Base-by-base conservation (phyloP, 768 basidiomycete species). In the Psilocybe subaeruginosa region DNA sequence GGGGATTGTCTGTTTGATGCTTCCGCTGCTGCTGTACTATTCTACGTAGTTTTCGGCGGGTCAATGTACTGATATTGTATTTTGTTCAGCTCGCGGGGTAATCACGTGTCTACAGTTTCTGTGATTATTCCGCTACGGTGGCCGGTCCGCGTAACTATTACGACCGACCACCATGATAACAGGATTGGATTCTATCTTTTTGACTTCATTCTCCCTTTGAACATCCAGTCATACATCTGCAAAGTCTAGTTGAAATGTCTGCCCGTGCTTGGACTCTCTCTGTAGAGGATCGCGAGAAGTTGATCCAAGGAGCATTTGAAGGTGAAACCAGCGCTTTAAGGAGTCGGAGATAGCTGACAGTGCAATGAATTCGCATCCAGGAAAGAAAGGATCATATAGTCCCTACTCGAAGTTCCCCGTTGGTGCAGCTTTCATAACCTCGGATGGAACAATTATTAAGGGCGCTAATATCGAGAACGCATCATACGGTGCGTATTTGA, bases 401-500 rank as follows among this genome's bases (percentile, higher is more conserved):
- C 93, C 87, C 0, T 99, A 97, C 76, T 95, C 94, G 30, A 89
- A 93, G 31, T 97, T 99, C 71, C 87, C 90, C 7, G 97, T 98
- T 14, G 97, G 97, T 0, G 96, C 95, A 0, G 92, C 95, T 1
- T 74, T 98, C 9, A 75, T 98, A 16, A 78, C 88, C 2, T 70
- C 82, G 0, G 85, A 90, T 45, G 93, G 92, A 0, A 73, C 78
- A 8, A 84, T 97, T 19, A 85, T 97, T 61, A 89, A 85, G 62
- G 95, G 97, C 4, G 89, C 91, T 31, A 98, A 97, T 72, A 83
- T 99, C 62, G 97, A 99, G 78, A 98, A 97, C 68, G 95, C 94
- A 0, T 90, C 91, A 0, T 93, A 93, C 68, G 95, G 96, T 95
- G 60, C n/a, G 78, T 68, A 7, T 27, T 33, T 12, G 3, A 37